phyloP scores from a whole-genome alignment of 805 yeast species.

The Hanseniaspora taiwanica region DNA sequence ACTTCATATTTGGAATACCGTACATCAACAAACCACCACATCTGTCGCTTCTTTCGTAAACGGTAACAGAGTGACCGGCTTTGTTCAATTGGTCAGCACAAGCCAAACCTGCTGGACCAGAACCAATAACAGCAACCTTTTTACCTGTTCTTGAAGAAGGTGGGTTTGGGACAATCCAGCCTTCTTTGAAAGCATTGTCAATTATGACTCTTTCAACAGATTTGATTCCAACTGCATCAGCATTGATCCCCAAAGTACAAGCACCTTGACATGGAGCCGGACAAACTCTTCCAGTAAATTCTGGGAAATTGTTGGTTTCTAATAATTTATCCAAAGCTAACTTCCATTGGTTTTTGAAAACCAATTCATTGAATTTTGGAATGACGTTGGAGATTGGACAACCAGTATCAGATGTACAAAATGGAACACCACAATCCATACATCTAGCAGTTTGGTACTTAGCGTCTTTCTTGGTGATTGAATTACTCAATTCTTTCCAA shows the following conservation, averaged over 20 bases:
- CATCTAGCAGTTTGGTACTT: constrained; percentile 91
- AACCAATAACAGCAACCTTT: constrained; percentile 77
- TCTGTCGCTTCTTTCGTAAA: constrained; percentile 88
- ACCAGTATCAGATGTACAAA: constrained; percentile 96
- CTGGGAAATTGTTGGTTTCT: constrained; percentile 98
- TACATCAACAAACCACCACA: constrained; percentile 97
- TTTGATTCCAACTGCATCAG: constrained; percentile 92
- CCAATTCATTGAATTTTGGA: constrained; percentile 96
- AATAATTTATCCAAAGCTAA: constrained; percentile 82
- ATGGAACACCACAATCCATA: constrained; percentile 99
- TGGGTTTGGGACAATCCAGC: constrained; percentile 83
- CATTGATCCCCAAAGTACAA: constrained; percentile 83
- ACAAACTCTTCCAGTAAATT: constrained; percentile 94
- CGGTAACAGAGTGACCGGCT: constrained; percentile 88
- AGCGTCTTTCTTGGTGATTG: constrained; percentile 76
- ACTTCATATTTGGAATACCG: constrained; percentile 98
- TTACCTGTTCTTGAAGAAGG: constrained; percentile 77
- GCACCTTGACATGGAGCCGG: constrained; percentile 99
- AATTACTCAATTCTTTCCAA: constrained; percentile 81
- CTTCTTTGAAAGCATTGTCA: constrained; percentile 91
- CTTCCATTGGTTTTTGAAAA: constrained; percentile 87
- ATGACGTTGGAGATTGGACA: constrained; percentile 95
- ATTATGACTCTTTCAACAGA: constrained; percentile 92
- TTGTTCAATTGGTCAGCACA: constrained; percentile 93
- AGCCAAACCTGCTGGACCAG: constrained; percentile 96